A percentile compares a stretch with the other conserved stretches of the same genome.
Conservation (phyloP, 176 grass and related monocot genomes). For the Oryza rufipogon region DNA sequence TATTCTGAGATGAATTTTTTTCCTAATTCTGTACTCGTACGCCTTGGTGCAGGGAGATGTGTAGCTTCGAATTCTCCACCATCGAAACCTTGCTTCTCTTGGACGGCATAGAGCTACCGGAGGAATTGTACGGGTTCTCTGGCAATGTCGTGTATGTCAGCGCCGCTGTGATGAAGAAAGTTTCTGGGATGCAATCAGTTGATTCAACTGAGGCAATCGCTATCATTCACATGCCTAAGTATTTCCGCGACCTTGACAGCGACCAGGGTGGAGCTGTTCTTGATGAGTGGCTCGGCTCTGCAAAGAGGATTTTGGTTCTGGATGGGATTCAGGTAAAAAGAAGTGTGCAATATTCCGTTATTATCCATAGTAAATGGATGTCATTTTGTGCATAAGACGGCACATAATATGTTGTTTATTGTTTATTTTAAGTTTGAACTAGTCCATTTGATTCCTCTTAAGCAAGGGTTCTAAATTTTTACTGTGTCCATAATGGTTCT, state of each 20-base stretch:
- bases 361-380: background rate
- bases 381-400: background rate
- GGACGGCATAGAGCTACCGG: slow-evolving; percentile 50
- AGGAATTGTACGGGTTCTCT: slow-evolving; percentile 42
- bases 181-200: slow-evolving; percentile 83
- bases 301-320: slow-evolving; percentile 76
- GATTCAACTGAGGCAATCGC: slow-evolving; percentile 85
- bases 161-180: slow-evolving; percentile 77
- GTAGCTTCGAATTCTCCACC: slow-evolving; percentile 43
- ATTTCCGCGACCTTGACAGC: slow-evolving; percentile 49
- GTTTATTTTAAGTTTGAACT: background rate
- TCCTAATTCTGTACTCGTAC: slow-evolving; percentile 9
- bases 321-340: slow-evolving; percentile 87
- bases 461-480: background rate
- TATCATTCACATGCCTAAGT: slow-evolving; percentile 74
- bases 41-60: slow-evolving; percentile 63
- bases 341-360: background rate
- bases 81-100: slow-evolving; percentile 68
- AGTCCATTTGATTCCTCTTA: background rate
- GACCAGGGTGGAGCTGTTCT: slow-evolving; percentile 30
- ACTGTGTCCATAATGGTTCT: slow-evolving; percentile 4
- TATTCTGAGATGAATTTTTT: background rate
- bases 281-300: slow-evolving; percentile 51
- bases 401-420: background rate
- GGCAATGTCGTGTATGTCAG: slow-evolving; percentile 56